Conservation (phyloP, 257 asterid species). For the Ligustrum vulgare region DNA sequence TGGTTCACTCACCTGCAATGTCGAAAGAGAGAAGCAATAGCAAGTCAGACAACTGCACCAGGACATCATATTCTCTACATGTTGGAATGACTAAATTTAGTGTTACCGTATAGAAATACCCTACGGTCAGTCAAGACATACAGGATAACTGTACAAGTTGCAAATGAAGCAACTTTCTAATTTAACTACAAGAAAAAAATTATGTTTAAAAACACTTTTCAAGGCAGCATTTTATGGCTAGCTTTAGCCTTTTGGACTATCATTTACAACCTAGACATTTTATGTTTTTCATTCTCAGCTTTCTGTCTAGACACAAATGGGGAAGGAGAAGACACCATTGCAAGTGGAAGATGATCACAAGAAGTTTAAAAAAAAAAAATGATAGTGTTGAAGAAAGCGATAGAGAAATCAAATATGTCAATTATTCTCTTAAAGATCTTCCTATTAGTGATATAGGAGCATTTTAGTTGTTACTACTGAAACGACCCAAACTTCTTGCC, state of each 20-base stretch:
- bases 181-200: not conserved
- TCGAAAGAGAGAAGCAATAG: slow-evolving; percentile 17
- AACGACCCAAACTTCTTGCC: too few relatives aligned
- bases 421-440: not conserved
- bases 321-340: not conserved
- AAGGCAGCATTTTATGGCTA: not conserved
- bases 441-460: not conserved
- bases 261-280: not conserved
- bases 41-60: not conserved
- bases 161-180: not conserved
- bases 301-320: not conserved
- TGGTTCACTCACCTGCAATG: slow-evolving; percentile 84
- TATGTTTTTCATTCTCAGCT: not conserved
- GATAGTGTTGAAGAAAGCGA: not conserved
- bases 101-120: not conserved
- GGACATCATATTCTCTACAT: not conserved
- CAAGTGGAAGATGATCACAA: not conserved
- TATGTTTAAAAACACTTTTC: too few relatives aligned
- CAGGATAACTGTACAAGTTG: not conserved
- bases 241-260: not conserved
- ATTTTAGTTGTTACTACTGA: not conserved
- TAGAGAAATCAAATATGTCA: not conserved
- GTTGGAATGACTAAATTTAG: not conserved
- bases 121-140: not conserved
- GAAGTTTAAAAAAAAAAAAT: too few relatives aligned